phyloP scores from a whole-genome alignment of 2,329 filamentous ascomycete species.

The Pyricularia sp. region DNA sequence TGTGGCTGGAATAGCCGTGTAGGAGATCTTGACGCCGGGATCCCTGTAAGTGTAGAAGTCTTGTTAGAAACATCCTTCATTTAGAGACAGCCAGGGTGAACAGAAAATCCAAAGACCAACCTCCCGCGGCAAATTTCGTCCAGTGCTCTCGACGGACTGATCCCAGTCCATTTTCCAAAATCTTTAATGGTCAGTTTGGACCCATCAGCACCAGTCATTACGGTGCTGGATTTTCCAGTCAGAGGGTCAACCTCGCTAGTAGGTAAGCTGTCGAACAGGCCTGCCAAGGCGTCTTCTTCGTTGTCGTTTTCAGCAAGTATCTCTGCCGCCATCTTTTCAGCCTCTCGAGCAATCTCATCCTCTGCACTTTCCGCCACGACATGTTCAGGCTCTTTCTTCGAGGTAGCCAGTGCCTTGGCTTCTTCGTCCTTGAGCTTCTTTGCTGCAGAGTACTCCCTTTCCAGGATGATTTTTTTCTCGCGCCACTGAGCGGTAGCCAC shows the following conservation, averaged over 20 bases:
- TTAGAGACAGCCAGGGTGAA: slow-evolving; percentile 1
- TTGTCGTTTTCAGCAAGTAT: slow-evolving; percentile 44
- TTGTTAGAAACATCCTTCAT: neutral
- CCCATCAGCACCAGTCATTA: slow-evolving; percentile 38
- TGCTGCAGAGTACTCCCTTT: slow-evolving; percentile 44
- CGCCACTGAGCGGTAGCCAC: slow-evolving; percentile 55
- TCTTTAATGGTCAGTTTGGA: slow-evolving; percentile 55
- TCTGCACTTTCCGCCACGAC: slow-evolving; percentile 14
- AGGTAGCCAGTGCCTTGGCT: slow-evolving; percentile 14
- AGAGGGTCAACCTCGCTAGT: slow-evolving; percentile 44
- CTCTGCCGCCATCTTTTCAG: slow-evolving; percentile 44
- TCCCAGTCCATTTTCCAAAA: slow-evolving; percentile 71
- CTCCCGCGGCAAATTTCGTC: slow-evolving; percentile 81
- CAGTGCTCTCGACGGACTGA: slow-evolving; percentile 61
- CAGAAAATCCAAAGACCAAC: slow-evolving; percentile 25
- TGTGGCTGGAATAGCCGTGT: slow-evolving; percentile 57
- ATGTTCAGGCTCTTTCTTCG: slow-evolving; percentile 10
- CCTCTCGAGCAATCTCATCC: slow-evolving; percentile 41
- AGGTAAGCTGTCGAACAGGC: slow-evolving; percentile 48
- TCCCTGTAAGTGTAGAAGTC: slow-evolving; percentile 39
- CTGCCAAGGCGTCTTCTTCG: slow-evolving; percentile 35
- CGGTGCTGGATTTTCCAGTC: slow-evolving; percentile 45
- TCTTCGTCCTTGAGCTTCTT: slow-evolving; percentile 26
- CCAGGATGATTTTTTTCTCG: slow-evolving; percentile 41
- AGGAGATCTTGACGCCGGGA: slow-evolving; percentile 51